Evolutionary conservation across 768 basidiomycete species (phyloP), one percentile per base, ranked within the genome.

Genomic region (Agrocybe praecox): DNA sequence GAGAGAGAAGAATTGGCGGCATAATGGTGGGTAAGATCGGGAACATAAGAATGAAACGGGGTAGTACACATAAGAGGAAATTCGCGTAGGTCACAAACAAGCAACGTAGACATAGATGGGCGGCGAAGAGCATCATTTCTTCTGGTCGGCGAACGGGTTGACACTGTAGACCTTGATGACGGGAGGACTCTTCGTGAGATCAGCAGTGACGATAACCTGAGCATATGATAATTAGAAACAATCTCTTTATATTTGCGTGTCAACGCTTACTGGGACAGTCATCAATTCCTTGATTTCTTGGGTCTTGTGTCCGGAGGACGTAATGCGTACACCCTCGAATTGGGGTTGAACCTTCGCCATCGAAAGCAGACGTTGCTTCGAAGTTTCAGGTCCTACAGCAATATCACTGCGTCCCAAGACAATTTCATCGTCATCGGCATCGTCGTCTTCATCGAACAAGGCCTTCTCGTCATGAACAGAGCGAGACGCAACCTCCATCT

Each of bases 101-200:
- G 14, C 36, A 40, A 59, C 18, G 34, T 12, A 17, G 22, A 14
- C 18, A 22, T 42, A 42, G 32, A 50, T 44, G 53, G 19, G 4
- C 9, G 26, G 26, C 26, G 26, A 29, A 29, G 4, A 19, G 19
- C 2, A 42, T 58, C 56, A 65, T 55, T 68, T 63, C 72, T 82
- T 83, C 61, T 76, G 73, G 58, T 82, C 81, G 42, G 92, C 88
- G 71, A 92, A 96, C 8, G 94, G 94, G 69, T 95, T 95, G 67
- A 94, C 91, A 65, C 93, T 94, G 80, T 95, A 95, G 55, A 98
- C 94, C 74, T 97, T 96, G 80, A 98, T 90, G 66, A 98, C 92
- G 4, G 95, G 95, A 40, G 95, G 95, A 64, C 91, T 94, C 84
- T 96, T 97, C 59, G 93, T 94, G 64, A 96, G 75, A 71, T 98